Base-by-base conservation (phyloP, 306 rosid species). In the Oemleria cerasiformis region DNA sequence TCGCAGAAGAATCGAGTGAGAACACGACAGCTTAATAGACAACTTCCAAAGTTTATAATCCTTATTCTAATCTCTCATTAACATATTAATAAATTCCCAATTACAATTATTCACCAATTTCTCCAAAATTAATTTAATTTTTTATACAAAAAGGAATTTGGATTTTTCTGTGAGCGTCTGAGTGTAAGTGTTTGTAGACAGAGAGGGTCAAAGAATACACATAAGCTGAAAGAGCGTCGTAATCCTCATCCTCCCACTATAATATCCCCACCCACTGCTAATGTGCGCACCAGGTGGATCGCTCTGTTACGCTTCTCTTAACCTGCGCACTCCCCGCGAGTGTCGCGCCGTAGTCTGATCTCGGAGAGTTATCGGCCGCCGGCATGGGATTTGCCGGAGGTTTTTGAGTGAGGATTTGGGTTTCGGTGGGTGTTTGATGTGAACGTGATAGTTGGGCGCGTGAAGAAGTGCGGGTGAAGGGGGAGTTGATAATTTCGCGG, bases 281-380 rank as follows among this genome's bases (percentile, higher is more conserved):
- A 72, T 68, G 66, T 90, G 96, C 86, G 85, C 85, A 76, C 86
- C 86, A 79, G 86, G 79, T 85, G 73, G 87, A 81, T 73, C 41
- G 54, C 66, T 67, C 54, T 42, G 4, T 23, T 7, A 49, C 50
- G 44, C 55, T 38, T 66, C 21, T 21, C 53, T 68, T 59, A 73
- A 76, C 77, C 80, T 76, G 47, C 63, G 73, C 82, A 59, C 79
- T 16, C 65, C 45, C 44, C 25, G 12, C 39, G 51, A 14, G 67
- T 61, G 73, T 48, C 45, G 13, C 36, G 59, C 9, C 78, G 73
- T 80, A 82, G 83, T 77, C 87, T 75, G 30, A 25, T 61, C 13
- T 49, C 58, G 73, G 72, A 68, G 1, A 25, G 40, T 20, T 36
- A 45, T 16, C 63, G 2, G 54, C 74, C 20, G 40, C 9, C 5